Base-by-base conservation (phyloP, 106 monocot genomes). In the Dendrobium chrysotoxum region DNA sequence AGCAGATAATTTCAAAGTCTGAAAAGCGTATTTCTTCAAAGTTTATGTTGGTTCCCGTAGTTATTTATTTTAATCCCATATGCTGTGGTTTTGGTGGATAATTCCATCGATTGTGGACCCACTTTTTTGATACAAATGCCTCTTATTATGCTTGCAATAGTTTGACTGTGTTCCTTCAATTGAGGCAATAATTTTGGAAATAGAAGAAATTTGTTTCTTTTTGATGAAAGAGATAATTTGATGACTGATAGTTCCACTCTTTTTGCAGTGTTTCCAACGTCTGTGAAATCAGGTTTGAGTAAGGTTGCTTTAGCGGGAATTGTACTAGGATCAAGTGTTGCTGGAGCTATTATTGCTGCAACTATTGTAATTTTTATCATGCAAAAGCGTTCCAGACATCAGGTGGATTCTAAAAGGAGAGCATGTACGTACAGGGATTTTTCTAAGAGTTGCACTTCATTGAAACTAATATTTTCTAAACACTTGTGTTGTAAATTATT, bases 251-350 rank as follows among this genome's bases (percentile, higher is more conserved):
- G 75, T 20, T 73, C 20, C 50, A 12, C 10, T 54, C 46, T 77
- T 68, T 4, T 71, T 86, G 77, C 80, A 92, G 89, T 76, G 16
- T 58, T 83, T 67, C 77, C 86, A 66, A 42, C 38, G 42, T 44
- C 28, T 67, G n/a, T 53, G 21, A 23, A 55, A 31, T 88, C 92
- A 76, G 78, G 84, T 39, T 84, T 92, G 65, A 92, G 80, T 70
- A 90, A 53, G 26, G 78, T 80, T 47, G 81, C 84, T 5, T 17
- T 92, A 53, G 86, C 54, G 8, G 87, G 88, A 21, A 89, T 90
- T 85, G 31, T 88, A 31, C 31, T 88, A 21, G 89, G 86, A n/a
- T 74, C 82, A 44, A 25, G 80, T 72, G 26, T 76, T 80, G 80
- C 46, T 84, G 86, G 82, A 57, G 40, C 65, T 79, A 58, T 81